Conservation (phyloP, 2,329 filamentous ascomycete genomes). For the Ceratocystis harringtonii region DNA sequence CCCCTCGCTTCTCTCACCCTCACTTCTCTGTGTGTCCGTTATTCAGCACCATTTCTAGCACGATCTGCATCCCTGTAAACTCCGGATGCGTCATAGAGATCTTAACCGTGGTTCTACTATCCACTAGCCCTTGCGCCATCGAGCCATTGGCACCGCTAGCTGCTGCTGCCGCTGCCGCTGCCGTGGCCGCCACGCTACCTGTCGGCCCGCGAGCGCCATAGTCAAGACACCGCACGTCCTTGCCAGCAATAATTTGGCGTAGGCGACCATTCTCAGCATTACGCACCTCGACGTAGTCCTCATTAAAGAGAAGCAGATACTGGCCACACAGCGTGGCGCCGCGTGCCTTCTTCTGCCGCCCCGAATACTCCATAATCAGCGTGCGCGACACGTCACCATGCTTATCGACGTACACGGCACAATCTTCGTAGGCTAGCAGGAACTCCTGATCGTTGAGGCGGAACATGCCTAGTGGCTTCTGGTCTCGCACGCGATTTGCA, state of each 20-base stretch:
- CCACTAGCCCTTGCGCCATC: slow-evolving; percentile 15
- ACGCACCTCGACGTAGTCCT: slow-evolving; percentile 90
- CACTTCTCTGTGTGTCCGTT: slow-evolving; percentile 53
- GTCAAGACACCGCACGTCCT: slow-evolving; percentile 81
- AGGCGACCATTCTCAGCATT: slow-evolving; percentile 92
- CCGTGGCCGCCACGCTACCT: slow-evolving; percentile 23
- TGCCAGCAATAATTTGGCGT: slow-evolving; percentile 83
- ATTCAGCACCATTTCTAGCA: slow-evolving; percentile 85
- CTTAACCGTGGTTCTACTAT: slow-evolving; percentile 62
- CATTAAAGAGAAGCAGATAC: slow-evolving; percentile 85
- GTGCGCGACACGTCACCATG: slow-evolving; percentile 88
- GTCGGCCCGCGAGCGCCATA: slow-evolving; percentile 56
- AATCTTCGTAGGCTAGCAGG: slow-evolving; percentile 85
- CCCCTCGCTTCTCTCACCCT: slow-evolving; percentile 8
- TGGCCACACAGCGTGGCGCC: slow-evolving; percentile 79
- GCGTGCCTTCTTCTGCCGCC: slow-evolving; percentile 62
- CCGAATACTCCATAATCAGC: slow-evolving; percentile 98
- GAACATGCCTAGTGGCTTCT: slow-evolving; percentile 91
- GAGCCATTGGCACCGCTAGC: slow-evolving; percentile 10
- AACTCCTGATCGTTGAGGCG: slow-evolving; percentile 85
- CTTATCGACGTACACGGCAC: slow-evolving; percentile 95
- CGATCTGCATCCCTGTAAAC: slow-evolving; percentile 65
- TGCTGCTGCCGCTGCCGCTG: slow-evolving; percentile 4
- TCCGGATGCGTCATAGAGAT: slow-evolving; percentile 91
- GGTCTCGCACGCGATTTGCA: slow-evolving; percentile 63